These are phyloP conservation scores for Tuber umbilicatum DNA, from an alignment of 495 filamentous ascomycete genomes.

Conservation along the genomic window DNA sequence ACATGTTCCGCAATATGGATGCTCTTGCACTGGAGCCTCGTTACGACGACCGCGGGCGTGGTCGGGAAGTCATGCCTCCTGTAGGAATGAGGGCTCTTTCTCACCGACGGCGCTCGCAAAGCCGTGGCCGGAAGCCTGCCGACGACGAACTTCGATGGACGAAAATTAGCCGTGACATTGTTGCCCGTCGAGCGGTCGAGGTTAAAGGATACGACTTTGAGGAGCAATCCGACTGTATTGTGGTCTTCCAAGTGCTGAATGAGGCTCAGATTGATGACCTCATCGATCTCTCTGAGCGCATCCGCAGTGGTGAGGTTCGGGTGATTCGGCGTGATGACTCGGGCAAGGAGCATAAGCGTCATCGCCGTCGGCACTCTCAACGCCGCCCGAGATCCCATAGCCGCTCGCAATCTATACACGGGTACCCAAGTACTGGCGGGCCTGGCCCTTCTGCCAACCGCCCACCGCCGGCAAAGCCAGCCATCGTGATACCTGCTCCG, in stretches of 20 bases:
- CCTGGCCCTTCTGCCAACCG: constrained; percentile 34
- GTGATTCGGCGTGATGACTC: constrained; percentile 35
- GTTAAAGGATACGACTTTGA: constrained; percentile 37
- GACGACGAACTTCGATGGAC: constrained; percentile 38
- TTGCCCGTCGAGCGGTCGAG: constrained; percentile 37
- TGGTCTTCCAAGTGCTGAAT: constrained; percentile 36
- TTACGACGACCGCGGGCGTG: constrained; percentile 24
- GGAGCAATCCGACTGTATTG: constrained; percentile 35
- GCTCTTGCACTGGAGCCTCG: constrained; percentile 19
- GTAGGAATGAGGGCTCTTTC: constrained; percentile 15
- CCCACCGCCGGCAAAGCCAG: constrained; percentile 38
- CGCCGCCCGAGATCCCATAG: constrained; percentile 11
- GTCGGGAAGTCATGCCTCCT: constrained; percentile 17
- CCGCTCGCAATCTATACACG: constrained; percentile 32
- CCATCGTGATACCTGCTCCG: constrained; percentile 35
- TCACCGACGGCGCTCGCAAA: constrained; percentile 24
- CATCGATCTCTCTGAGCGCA: constrained; percentile 35
- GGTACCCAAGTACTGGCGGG: constrained; percentile 20
- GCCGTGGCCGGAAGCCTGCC: constrained; percentile 12
- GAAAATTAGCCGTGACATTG: constrained; percentile 41
- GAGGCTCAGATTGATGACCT: constrained; percentile 37
- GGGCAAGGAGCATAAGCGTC: constrained; percentile 24
- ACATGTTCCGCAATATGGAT: constrained; percentile 18
- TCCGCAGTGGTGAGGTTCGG: constrained; percentile 32
- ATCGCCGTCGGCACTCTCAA: constrained; percentile 20